Evolutionary conservation across 192 early-diverging fungal genomes (phyloP).

Genomic region (Pecoramyces ruminantium): DNA sequence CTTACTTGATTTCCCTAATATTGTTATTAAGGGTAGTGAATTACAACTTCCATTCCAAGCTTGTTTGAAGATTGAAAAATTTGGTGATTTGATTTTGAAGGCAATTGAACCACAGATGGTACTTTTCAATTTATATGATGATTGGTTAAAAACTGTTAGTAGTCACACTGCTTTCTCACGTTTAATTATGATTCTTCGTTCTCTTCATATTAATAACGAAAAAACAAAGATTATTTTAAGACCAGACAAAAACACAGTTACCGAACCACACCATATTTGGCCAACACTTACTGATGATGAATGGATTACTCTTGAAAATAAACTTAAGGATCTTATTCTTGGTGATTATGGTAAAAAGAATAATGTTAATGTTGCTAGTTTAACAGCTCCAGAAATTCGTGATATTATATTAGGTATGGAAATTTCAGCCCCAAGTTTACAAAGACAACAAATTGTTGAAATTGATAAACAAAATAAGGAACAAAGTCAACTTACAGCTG

Average conservation of each 20-base stretch:
- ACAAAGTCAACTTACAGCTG: conserved; percentile 82
- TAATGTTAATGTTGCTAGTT: conserved; percentile 85
- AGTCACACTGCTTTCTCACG: conserved; percentile 98
- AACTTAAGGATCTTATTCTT: conserved; percentile 91
- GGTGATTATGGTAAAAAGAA: conserved; percentile 99
- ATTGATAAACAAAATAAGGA: conserved; percentile 92
- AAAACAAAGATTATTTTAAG: conserved; percentile 91
- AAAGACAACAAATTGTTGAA: conserved; percentile 94
- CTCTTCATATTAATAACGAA: conserved; percentile 94
- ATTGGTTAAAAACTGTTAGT: conserved; percentile 88
- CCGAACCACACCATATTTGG: conserved; percentile 96
- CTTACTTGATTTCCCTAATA: conserved; percentile 94
- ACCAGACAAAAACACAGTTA: conserved; percentile 82
- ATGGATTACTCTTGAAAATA: conserved; percentile 90
- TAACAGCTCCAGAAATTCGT: conserved; percentile 91
- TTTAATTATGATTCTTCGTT: conserved; percentile 85
- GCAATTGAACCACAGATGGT: conserved; percentile 97
- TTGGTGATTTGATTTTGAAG: conserved; percentile 94
- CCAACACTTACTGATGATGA: conserved; percentile 90
- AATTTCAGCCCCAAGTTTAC: conserved; percentile 87
- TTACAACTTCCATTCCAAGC: conserved; percentile 97
- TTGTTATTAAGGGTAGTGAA: conserved; percentile 95
- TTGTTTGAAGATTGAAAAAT: conserved; percentile 94
- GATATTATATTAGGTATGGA: conserved; percentile 99
- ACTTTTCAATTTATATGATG: conserved; percentile 71